These are phyloP conservation scores for Podosphaera aphanis DNA, from an alignment of 2,329 filamentous ascomycete genomes.

Conservation along the genomic window DNA sequence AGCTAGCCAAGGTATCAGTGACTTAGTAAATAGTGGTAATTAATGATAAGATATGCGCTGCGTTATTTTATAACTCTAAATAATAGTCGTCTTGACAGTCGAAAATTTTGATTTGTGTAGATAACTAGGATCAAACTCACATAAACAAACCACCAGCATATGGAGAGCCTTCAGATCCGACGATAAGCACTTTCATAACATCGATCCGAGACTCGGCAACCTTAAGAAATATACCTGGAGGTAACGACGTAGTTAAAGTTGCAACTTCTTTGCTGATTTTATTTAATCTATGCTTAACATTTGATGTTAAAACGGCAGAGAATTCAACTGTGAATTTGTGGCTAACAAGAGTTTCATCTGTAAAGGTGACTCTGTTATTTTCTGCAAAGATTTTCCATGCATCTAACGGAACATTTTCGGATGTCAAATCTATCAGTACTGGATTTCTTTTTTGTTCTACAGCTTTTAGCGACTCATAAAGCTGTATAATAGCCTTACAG, in stretches of 20 bases:
- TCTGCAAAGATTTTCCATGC: conserved; percentile 6
- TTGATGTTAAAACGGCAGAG: conserved; percentile 2
- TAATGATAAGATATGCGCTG: neutral
- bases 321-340: conserved; percentile 4
- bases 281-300: conserved; percentile 5
- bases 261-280: conserved; percentile 10
- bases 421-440: neutral
- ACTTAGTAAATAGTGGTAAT: neutral
- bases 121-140: conserved; percentile 3
- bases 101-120: neutral
- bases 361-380: conserved; percentile 8
- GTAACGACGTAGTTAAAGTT: conserved; percentile 9
- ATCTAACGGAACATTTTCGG: neutral
- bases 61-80: neutral
- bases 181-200: conserved; percentile 10
- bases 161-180: conserved; percentile 8
- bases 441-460: neutral
- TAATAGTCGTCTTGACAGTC: neutral
- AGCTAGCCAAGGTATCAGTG: conserved; percentile 3
- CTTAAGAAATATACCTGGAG: conserved; percentile 9
- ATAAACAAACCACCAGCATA: conserved; percentile 10
- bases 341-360: conserved; percentile 6
- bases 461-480: conserved; percentile 1
- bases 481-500: conserved; percentile 1
- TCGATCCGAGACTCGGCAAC: conserved; percentile 8